phyloP scores from a whole-genome alignment of 768 basidiomycete species.

The Tricholoma furcatifolium region DNA sequence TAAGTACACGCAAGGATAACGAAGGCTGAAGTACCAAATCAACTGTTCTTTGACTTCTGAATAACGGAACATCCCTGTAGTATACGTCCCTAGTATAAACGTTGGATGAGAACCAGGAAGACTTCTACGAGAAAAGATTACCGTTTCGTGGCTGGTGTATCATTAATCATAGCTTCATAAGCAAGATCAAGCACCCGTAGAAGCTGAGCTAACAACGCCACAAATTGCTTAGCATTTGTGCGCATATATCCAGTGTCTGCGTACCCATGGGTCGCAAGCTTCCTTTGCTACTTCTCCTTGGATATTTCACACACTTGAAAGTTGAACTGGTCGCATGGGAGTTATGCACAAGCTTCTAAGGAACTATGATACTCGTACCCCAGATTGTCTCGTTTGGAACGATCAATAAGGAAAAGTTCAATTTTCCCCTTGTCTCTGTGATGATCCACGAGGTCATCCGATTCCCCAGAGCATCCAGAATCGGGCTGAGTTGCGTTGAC shows the following conservation, averaged over 20 bases:
- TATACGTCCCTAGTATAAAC: constrained; percentile 67
- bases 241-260: constrained; percentile 17
- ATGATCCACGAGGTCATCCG: constrained; percentile 2
- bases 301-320: constrained; percentile 30
- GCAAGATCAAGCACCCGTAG: constrained; percentile 63
- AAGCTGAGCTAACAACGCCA: constrained; percentile 53
- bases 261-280: constrained; percentile 41
- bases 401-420: constrained; percentile 33
- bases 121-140: constrained; percentile 21
- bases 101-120: background rate
- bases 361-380: constrained; percentile 22
- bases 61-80: constrained; percentile 81
- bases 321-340: constrained; percentile 6
- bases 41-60: constrained; percentile 74
- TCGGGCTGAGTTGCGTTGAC: constrained; percentile 1
- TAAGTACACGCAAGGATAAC: background rate
- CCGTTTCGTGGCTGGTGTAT: constrained; percentile 66
- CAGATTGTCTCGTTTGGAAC: constrained; percentile 26
- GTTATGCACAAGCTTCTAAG: no score
- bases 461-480: constrained; percentile 13
- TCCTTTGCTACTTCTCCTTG: constrained; percentile 32
- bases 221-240: background rate
- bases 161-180: constrained; percentile 62
- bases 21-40: constrained; percentile 52
- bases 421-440: constrained; percentile 25